Evolutionary conservation across 2,329 filamentous ascomycete species (phyloP).

Genomic region (Tolypocladium guangdongense): DNA sequence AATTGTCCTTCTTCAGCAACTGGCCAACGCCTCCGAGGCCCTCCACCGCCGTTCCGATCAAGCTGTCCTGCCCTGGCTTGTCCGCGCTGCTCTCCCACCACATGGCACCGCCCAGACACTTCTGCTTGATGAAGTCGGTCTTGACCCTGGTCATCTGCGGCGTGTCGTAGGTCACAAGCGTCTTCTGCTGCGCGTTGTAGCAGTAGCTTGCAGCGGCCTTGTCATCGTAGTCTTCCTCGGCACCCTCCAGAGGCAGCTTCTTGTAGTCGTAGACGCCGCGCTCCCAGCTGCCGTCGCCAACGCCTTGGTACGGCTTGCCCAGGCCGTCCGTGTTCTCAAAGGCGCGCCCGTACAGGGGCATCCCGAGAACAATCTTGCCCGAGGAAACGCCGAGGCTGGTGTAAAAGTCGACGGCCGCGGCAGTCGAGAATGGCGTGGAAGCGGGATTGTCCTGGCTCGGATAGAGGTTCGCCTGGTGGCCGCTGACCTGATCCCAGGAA

Average conservation of each 20-base stretch:
- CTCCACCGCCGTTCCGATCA: constrained; percentile 56
- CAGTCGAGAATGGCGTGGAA: constrained; percentile 68
- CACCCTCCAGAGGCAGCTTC: constrained; percentile 58
- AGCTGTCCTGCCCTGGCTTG: constrained; percentile 49
- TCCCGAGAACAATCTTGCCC: constrained; percentile 74
- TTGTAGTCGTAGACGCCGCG: constrained; percentile 83
- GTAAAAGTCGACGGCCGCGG: constrained; percentile 62
- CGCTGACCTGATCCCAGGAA: constrained; percentile 61
- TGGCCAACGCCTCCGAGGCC: constrained; percentile 40
- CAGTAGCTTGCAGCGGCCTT: constrained; percentile 63
- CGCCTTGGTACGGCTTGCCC: constrained; percentile 57
- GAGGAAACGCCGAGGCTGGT: constrained; percentile 49
- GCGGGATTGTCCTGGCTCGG: constrained; percentile 43
- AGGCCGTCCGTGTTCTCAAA: constrained; percentile 71
- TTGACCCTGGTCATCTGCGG: constrained; percentile 57
- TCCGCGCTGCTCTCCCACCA: constrained; percentile 93
- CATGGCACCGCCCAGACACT: constrained; percentile 78
- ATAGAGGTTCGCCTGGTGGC: constrained; percentile 74
- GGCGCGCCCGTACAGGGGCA: constrained; percentile 84
- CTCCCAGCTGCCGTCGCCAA: constrained; percentile 77
- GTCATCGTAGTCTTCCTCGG: constrained; percentile 52
- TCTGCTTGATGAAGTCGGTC: constrained; percentile 55
- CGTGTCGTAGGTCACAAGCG: constrained; percentile 73
- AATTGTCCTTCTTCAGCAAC: constrained; percentile 46
- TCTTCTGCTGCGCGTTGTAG: constrained; percentile 51